These are phyloP conservation scores for Cetradonia linearis DNA, from an alignment of 495 filamentous ascomycete species.

Conservation along the genomic window DNA sequence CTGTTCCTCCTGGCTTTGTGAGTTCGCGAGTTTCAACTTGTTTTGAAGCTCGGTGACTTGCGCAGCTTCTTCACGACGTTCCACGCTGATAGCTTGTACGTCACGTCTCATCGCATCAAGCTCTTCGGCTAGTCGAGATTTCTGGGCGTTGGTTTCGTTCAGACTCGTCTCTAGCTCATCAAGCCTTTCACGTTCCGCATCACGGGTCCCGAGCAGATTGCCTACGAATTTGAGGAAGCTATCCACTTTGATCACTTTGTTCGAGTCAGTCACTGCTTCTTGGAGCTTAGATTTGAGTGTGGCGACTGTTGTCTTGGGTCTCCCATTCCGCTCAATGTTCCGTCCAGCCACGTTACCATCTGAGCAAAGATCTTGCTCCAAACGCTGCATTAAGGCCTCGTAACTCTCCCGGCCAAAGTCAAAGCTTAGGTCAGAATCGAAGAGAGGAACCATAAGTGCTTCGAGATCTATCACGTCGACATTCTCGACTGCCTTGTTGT, in stretches of 20 bases:
- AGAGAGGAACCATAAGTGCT: slow-evolving; percentile 1
- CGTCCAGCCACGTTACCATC: background rate
- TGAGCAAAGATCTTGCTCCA: background rate
- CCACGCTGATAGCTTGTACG: background rate
- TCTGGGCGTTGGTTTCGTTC: background rate
- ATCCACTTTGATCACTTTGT: background rate
- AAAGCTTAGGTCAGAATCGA: background rate
- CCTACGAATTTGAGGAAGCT: background rate
- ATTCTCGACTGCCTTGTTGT: background rate
- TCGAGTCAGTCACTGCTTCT: background rate
- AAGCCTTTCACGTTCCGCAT: background rate
- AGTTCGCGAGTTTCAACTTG: slow-evolving; percentile 2
- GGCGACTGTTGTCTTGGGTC: background rate
- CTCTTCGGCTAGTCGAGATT: background rate
- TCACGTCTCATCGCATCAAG: background rate
- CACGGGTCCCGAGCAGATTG: background rate
- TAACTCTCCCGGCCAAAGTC: background rate
- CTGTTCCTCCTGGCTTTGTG: background rate
- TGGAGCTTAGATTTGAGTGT: background rate
- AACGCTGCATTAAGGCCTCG: background rate
- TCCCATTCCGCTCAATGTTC: background rate
- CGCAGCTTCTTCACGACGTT: slow-evolving; percentile 12
- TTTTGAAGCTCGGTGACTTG: background rate
- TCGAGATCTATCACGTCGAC: background rate
- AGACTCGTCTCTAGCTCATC: background rate